Evolutionary conservation across 1,139 yeast genomes (phyloP).

Genomic region (Pneumocystis jirovecii): DNA sequence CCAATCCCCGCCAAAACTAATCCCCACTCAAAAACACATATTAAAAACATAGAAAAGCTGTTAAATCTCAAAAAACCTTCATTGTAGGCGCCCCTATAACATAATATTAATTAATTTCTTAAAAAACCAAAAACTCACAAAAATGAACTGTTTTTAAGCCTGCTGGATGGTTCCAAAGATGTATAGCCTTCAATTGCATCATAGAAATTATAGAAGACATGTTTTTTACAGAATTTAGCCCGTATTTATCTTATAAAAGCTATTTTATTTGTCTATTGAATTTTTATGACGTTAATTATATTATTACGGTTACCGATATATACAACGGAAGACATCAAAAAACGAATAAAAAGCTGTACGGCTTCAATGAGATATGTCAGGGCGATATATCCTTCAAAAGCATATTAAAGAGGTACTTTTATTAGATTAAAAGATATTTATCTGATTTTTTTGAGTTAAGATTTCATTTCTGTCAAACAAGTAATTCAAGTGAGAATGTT

Average conservation of each 20-base stretch:
- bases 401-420: constrained; percentile 32
- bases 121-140: constrained; percentile 38
- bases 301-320: too few relatives aligned
- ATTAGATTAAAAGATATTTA: neutral
- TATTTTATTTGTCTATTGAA: too few relatives aligned
- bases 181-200: constrained; percentile 33
- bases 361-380: constrained; percentile 28
- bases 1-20: constrained; percentile 10
- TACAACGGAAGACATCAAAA: neutral
- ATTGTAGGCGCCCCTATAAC: neutral
- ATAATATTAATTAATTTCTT: constrained; percentile 1
- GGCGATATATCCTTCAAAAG: constrained; percentile 45
- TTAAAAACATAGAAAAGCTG: neutral
- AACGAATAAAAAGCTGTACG: neutral
- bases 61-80: neutral
- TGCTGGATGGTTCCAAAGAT: constrained; percentile 70
- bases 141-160: constrained; percentile 94
- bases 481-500: constrained; percentile 51
- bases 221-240: neutral
- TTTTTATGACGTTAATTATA: too few relatives aligned
- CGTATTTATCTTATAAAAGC: neutral
- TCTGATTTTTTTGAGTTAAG: constrained; percentile 38
- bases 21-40: constrained; percentile 1
- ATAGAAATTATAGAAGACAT: neutral
- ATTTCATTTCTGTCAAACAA: constrained; percentile 65